Evolutionary conservation across 371 early-diverging fungal genomes (phyloP), one percentile per base, ranked within the genome.

Genomic region (Syncephalastrum sp.): DNA sequence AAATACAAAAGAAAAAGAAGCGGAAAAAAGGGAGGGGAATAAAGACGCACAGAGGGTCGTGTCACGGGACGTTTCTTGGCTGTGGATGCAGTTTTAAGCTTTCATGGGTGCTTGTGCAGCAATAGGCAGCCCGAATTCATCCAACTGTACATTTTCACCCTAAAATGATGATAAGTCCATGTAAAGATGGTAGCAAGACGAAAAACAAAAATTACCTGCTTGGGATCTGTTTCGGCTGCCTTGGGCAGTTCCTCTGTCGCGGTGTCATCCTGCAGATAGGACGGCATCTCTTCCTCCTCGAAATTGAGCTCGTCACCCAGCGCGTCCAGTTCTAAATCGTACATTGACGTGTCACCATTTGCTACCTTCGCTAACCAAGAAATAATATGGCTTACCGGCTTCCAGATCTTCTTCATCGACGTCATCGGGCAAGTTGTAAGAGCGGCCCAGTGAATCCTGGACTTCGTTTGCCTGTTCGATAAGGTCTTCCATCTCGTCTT

Each of bases 401-500:
- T 96, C 97, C 48, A 98, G 70, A 50, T 98, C 97, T n/a, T 82
- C 91, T 58, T 97, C 98, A 56, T 98, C 95, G 53, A 98, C 71
- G 52, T 95, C 96, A 41, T 96, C 97, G 5, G 98, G 97, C 15
- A 95, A 61, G 23, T 88, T 89, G 71, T 97, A 97, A 10, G 92
- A 88, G 57, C 96, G 76, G 14, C 93, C 93, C 57, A 98, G 67
- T 15, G 91, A 79, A 71, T 98, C 97, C 74, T 98, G 97, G 14
- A 98, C 82, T 62, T 97, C 98, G 71, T 93, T 95, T 12, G 97
- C 93, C 64, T 90, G 90, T 42, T 96, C 96, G 72, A 98, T 71
- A 55, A 97, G 74, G 62, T 98, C 98, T 52, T 94, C 94, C 92
- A 97, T 92, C 60, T 98, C 98, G 63, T 97, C 97, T 84, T 96